These are phyloP conservation scores for Zasmidium angulare DNA, from an alignment of 2,329 filamentous ascomycete genomes.

Conservation along the genomic window DNA sequence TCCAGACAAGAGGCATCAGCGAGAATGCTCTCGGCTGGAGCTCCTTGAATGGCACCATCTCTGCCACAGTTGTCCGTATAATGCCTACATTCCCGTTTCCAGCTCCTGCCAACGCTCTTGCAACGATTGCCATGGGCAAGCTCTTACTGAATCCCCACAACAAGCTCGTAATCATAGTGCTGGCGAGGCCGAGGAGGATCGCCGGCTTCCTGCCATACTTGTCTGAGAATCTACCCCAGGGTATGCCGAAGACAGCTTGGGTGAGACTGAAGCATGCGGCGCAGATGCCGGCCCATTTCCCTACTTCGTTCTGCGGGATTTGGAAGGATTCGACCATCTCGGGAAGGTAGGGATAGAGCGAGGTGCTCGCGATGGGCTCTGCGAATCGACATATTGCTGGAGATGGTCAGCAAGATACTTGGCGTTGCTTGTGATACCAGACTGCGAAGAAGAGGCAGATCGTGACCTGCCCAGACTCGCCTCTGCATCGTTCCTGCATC, in stretches of 20 bases:
- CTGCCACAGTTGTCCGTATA: slow-evolving; percentile 78
- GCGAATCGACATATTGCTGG: slow-evolving; percentile 87
- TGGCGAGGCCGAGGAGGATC: slow-evolving; percentile 70
- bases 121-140: slow-evolving; percentile 74
- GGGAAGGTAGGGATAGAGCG: slow-evolving; percentile 89
- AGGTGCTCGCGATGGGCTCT: slow-evolving; percentile 87
- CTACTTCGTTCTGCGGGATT: slow-evolving; percentile 68
- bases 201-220: slow-evolving; percentile 76
- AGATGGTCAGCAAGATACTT: slow-evolving; percentile 13
- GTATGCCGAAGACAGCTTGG: slow-evolving; percentile 83
- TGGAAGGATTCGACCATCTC: slow-evolving; percentile 84
- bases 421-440: too few relatives aligned
- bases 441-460: neutral
- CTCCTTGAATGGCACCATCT: slow-evolving; percentile 84
- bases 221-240: slow-evolving; percentile 83
- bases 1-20: slow-evolving; percentile 91
- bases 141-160: slow-evolving; percentile 81
- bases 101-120: slow-evolving; percentile 75
- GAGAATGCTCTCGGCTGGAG: slow-evolving; percentile 87
- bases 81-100: slow-evolving; percentile 87
- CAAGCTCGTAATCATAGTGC: slow-evolving; percentile 78
- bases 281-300: slow-evolving; percentile 82
- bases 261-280: slow-evolving; percentile 78
- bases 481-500: neutral
- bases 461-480: neutral